Base-by-base conservation (phyloP, 2,329 filamentous ascomycete species). In the Biscogniauxia marginata region DNA sequence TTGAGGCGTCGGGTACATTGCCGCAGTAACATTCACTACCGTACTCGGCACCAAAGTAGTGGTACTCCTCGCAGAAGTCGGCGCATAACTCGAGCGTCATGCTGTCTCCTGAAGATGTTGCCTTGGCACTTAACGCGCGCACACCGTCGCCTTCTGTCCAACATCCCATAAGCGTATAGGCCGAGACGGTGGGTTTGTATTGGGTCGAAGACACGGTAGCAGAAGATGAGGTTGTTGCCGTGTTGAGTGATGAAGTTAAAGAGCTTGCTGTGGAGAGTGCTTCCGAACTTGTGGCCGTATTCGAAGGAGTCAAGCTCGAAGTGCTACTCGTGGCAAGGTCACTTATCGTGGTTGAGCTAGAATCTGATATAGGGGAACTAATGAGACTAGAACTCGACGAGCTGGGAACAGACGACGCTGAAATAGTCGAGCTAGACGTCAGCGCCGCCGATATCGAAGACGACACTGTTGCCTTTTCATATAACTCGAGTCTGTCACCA, bases 61-160 rank as follows among this genome's bases (percentile, higher is more conserved):
- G 70, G 63, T 69, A 78, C 6, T 63, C 63, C 6, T 65, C 62
- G 57, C 75, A 77, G 61, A 68, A 75, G 45, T 58, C 54, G 1
- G 71, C 71, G 58, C 74, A 77, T 53, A 63, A 66, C 34, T 75
- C 72, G 13, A 77, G 62, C 6, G 75, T 74, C 73, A 77, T 73
- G 49, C 57, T 63, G 19, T 59, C 50, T 16, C 57, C 55, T 44
- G 56, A 57, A 25, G 60, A 54, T 0, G 53, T 61, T 3, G 50
- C 46, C 34, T 66, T 63, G 18, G 67, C 66, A 20, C 58, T 54
- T 9, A 78, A 69, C 2, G 75, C 74, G 13, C 75, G 70, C 21
- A 63, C 68, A 4, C 68, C 68, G 8, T 65, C 56, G 11, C 71
- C 69, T 54, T 79, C 74, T 2, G 69, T 71, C 69, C 73, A 77